Percentiles rank a stretch among this genome's conserved stretches.
Evolutionary conservation across 768 basidiomycete genomes (phyloP).

Genomic region (Hericium alpestre): DNA sequence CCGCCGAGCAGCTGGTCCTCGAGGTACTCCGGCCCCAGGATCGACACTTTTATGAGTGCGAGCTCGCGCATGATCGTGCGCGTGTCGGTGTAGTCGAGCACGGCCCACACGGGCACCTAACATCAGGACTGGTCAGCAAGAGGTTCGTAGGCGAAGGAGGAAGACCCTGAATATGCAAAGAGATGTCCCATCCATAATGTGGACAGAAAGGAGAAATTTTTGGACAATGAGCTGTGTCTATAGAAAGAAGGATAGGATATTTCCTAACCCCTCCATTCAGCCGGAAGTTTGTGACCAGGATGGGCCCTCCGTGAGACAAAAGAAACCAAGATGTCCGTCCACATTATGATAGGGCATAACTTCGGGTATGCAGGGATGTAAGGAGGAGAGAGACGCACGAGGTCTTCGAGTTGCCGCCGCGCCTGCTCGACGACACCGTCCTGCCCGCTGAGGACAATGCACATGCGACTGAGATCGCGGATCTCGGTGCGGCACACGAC

Average conservation of each 20-base stretch:
- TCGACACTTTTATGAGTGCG: conserved; percentile 91
- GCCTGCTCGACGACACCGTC: conserved; percentile 98
- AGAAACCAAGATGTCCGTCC: no score
- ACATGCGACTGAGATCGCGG: conserved; percentile 94
- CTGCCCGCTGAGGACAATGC: conserved; percentile 91
- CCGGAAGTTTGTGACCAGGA: no score
- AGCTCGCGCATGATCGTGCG: conserved; percentile 87
- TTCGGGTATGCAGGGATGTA: no score
- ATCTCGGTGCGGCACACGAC: conserved; percentile 98
- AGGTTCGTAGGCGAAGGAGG: not conserved
- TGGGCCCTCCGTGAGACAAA: no score
- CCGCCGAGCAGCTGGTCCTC: conserved; percentile 84
- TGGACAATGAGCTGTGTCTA: no score
- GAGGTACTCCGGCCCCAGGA: conserved; percentile 93
- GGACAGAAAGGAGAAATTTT: no score
- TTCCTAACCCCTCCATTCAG: no score
- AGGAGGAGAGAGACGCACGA: conserved; percentile 44
- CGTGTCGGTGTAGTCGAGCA: conserved; percentile 94
- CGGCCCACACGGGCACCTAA: conserved; percentile 98
- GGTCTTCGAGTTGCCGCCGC: conserved; percentile 87
- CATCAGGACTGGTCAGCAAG: not conserved
- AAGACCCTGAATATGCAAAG: no score
- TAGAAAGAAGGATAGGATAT: no score
- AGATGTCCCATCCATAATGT: no score
- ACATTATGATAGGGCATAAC: no score